Base-by-base conservation (phyloP, 352 stramenopile genomes). In the Globisporangium barbulae region DNA sequence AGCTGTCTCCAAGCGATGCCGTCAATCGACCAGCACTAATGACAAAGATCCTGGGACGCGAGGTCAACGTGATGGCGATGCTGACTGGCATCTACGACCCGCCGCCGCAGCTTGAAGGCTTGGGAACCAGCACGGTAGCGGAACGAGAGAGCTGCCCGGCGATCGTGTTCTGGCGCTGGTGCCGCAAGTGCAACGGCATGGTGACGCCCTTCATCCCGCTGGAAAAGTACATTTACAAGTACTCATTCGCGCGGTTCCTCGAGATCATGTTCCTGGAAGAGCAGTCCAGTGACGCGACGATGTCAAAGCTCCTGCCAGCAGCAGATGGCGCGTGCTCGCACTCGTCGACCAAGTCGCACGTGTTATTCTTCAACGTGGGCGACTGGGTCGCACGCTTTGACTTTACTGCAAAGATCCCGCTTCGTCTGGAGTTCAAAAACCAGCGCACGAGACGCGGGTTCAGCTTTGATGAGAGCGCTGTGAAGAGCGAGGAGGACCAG, bases 131-230 rank as follows among this genome's bases (percentile, higher is more conserved):
- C 19, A 68, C 31, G 31, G 66, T 73, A 42, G 61, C 68, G 5
- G 74, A 81, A 25, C 59, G 48, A 62, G 61, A 81, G 12, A 66
- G 62, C 5, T 75, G 76, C 45, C 82, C 85, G 5, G 71, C 77
- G 6, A 98, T 99, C 61, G 87, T 93, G n/a, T 98, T 97, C 62
- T 98, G 94, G 93, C 97, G 94, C n/a, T 98, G 97, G 76, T 99
- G 97, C 69, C 93, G 78, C n/a, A 85, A 96, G 42, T 99, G 97
- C 77, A 78, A 84, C 50, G 79, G 84, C 25, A 88, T 98, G 60
- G 94, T 98, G 37, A 97, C 94, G 9, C 91, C 96, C 10, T 88
- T 98, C 39, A 77, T 93, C 12, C 74, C 79, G 44, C 59, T 95
- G 78, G 73, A 91, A 86, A 81, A 97, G 81, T 72, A 97, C 92